Percentiles rank a stretch among this genome's conserved stretches.
Conservation (phyloP, 768 basidiomycete genomes). For the Botryobasidium botryosum region DNA sequence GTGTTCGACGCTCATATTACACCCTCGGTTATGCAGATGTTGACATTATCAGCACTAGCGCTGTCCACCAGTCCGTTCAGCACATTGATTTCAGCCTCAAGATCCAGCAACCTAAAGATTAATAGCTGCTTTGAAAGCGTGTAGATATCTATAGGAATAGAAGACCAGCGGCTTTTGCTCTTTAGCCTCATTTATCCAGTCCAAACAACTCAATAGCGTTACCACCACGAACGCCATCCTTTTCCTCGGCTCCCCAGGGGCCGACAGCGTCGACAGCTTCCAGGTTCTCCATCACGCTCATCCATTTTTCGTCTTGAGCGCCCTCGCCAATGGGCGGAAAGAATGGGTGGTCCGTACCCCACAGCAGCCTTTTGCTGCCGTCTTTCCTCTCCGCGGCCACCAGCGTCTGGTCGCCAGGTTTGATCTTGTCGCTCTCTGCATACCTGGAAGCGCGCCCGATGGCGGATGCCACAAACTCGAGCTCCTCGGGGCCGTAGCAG, state of each 20-base stretch:
- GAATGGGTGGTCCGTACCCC: constrained; percentile 84
- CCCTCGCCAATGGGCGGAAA: constrained; percentile 51
- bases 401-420: constrained; percentile 31
- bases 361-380: constrained; percentile 24
- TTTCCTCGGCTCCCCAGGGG: constrained; percentile 43
- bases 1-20: not conserved
- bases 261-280: constrained; percentile 54
- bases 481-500: constrained; percentile 75
- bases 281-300: constrained; percentile 70
- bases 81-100: constrained; percentile 97
- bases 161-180: not conserved
- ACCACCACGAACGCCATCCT: constrained; percentile 44
- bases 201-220: constrained; percentile 63
- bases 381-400: constrained; percentile 20
- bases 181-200: constrained; percentile 21
- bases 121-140: not conserved
- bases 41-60: constrained; percentile 85
- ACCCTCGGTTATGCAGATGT: constrained; percentile 39
- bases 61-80: constrained; percentile 78
- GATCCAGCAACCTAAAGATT: constrained; percentile 39
- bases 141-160: not conserved
- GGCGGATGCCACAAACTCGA: constrained; percentile 57
- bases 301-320: constrained; percentile 49
- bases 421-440: constrained; percentile 21
- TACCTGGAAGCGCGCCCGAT: constrained; percentile 43